Evolutionary conservation across 2,329 filamentous ascomycete species (phyloP), one percentile per base, ranked within the genome.

Genomic region (Xylariaceae sp.): DNA sequence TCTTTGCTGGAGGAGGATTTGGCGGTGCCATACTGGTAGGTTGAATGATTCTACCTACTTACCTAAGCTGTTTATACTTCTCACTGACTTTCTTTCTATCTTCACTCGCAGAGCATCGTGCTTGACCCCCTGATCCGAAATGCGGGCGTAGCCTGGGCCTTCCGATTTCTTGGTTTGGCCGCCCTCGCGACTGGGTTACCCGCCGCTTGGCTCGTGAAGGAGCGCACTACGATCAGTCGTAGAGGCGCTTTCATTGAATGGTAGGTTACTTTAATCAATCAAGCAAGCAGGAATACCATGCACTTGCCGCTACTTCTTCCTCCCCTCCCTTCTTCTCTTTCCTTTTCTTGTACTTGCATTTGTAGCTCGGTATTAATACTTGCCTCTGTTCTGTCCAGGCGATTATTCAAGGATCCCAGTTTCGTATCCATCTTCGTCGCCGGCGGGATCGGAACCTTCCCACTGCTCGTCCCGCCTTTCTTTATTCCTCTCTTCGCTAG

Each of bases 11-110:
- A 1, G 77, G 77, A 6, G 79, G 79, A 0, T 65, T 81, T 4
- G 79, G 79, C 4, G 79, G 76, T 7, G 71, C 78, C 0, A 69
- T 73, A 3, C 74, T 76, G n/a, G n/a, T n/a, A n/a, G n/a, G n/a
- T n/a, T n/a, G n/a, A n/a, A n/a, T n/a, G n/a, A n/a, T n/a, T n/a
- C n/a, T n/a, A n/a, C n/a, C n/a, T n/a, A n/a, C n/a, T n/a, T n/a
- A n/a, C n/a, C n/a, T n/a, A n/a, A n/a, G n/a, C n/a, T n/a, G n/a
- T n/a, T n/a, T n/a, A n/a, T n/a, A n/a, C n/a, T n/a, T n/a, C n/a
- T n/a, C n/a, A n/a, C n/a, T n/a, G n/a, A n/a, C n/a, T n/a, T n/a
- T n/a, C n/a, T n/a, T n/a, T n/a, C n/a, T n/a, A n/a, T n/a, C n/a
- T n/a, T n/a, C n/a, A n/a, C n/a, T n/a, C n/a, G n/a, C n/a, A n/a